Percentiles rank a stretch among this genome's conserved stretches.
phyloP scores from a whole-genome alignment of 169 alveolate genomes.

The Eimeria tenella region DNA sequence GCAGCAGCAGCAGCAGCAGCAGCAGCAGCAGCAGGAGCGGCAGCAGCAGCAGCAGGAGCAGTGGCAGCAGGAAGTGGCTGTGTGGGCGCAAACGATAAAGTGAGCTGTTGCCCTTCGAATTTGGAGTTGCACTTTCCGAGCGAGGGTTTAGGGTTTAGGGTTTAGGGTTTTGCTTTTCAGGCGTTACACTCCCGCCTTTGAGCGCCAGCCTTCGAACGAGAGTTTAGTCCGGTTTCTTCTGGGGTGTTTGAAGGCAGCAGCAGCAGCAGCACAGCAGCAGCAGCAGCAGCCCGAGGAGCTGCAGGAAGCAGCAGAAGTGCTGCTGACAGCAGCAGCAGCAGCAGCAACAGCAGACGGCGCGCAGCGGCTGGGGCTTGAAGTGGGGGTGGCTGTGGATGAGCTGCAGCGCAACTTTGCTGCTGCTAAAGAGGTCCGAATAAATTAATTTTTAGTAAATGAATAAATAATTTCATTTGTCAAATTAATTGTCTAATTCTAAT shows the following conservation, averaged over 20 bases:
- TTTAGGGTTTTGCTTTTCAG: not conserved
- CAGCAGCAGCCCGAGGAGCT: not conserved
- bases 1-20: too few species aligned
- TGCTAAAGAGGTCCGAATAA: too few species aligned
- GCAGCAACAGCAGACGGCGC: not conserved
- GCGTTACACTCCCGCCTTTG: not conserved
- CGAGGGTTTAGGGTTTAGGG: not conserved
- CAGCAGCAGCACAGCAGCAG: not conserved
- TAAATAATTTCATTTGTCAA: too few species aligned
- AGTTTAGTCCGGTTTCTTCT: not conserved
- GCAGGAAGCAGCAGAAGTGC: not conserved
- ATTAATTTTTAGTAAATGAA: too few species aligned
- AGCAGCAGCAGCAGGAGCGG: too few species aligned
- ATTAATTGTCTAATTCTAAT: too few species aligned
- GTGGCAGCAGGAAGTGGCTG: not conserved
- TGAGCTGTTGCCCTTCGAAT: not conserved
- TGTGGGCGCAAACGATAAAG: not conserved
- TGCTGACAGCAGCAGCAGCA: not conserved
- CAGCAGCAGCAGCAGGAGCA: not conserved
- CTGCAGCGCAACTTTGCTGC: not conserved
- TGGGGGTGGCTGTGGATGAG: not conserved
- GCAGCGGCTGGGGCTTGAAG: not conserved
- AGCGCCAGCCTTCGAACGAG: not conserved
- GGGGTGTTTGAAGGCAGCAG: conserved; percentile 3
- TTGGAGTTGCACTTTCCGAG: not conserved